Conservation (phyloP, 345 rosid species). For the Mangifera indica region DNA sequence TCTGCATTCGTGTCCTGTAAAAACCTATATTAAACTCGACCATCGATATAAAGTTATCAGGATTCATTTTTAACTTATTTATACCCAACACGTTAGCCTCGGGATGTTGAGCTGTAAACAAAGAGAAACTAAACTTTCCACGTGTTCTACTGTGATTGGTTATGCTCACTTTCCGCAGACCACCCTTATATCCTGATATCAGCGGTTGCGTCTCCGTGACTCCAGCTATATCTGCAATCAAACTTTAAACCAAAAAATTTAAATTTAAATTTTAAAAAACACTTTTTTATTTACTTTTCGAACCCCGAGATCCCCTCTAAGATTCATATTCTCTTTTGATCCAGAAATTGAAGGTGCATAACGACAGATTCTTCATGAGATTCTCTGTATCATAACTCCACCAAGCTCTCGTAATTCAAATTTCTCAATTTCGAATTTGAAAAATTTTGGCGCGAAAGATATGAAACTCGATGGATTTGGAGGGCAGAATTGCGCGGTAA, state of each 20-base stretch:
- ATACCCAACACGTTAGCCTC: no score
- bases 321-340: neutral
- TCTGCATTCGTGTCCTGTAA: no score
- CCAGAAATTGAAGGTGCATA: constrained; percentile 7
- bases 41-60: no score
- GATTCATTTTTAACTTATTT: no score
- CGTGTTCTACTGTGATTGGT: neutral
- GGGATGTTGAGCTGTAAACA: no score
- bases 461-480: constrained; percentile 14
- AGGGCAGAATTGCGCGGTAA: neutral
- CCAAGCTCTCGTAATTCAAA: neutral
- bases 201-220: neutral
- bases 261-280: neutral
- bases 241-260: neutral
- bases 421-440: neutral
- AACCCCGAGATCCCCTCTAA: neutral
- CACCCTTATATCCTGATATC: neutral
- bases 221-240: neutral
- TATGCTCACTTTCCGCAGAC: neutral
- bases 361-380: neutral
- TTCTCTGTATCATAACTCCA: neutral
- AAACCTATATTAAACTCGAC: no score
- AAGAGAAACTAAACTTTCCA: no score
- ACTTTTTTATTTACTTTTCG: neutral
- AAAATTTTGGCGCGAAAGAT: constrained; percentile 22